Percentiles rank a stretch among this genome's conserved stretches.
Conservation (phyloP, 495 filamentous ascomycete species). For the Hypoxylon trugodes region DNA sequence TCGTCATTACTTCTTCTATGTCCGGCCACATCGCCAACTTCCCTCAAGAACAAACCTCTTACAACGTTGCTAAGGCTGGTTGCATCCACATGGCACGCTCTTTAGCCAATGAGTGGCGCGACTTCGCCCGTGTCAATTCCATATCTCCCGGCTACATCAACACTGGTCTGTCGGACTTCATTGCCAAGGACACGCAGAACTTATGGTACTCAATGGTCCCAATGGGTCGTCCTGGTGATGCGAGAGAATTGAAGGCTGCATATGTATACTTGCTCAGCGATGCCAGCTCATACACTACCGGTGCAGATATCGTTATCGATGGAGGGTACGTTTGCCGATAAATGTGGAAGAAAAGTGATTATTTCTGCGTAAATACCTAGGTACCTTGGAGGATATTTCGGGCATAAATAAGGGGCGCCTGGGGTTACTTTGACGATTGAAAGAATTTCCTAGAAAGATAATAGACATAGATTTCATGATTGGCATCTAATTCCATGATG, state of each 20-base stretch:
- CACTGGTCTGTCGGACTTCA: conserved; percentile 80
- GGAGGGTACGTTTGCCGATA: conserved; percentile 60
- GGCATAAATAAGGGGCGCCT: conserved; percentile 8
- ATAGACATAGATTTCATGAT: background rate
- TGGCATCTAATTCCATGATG: no score
- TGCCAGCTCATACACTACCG: conserved; percentile 67
- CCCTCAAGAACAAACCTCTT: conserved; percentile 78
- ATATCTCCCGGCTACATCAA: conserved; percentile 84
- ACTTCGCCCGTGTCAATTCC: conserved; percentile 81
- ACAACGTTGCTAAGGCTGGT: conserved; percentile 82
- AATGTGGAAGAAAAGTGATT: background rate
- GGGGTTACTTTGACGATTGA: background rate
- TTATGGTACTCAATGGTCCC: conserved; percentile 83
- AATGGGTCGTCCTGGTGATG: conserved; percentile 74
- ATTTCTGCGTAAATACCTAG: conserved; percentile 5
- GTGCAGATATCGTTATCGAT: conserved; percentile 64
- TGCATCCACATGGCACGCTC: conserved; percentile 78
- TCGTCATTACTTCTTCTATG: conserved; percentile 70
- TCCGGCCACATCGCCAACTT: conserved; percentile 79
- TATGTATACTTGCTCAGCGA: conserved; percentile 81
- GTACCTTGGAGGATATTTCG: conserved; percentile 8
- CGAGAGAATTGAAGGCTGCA: conserved; percentile 85
- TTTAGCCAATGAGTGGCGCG: conserved; percentile 79
- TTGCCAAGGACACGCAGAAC: conserved; percentile 72
- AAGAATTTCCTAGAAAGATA: background rate